Evolutionary conservation across 345 rosid species (phyloP), one percentile per base, ranked within the genome.

Genomic region (Xanthoceras sorbifolium): DNA sequence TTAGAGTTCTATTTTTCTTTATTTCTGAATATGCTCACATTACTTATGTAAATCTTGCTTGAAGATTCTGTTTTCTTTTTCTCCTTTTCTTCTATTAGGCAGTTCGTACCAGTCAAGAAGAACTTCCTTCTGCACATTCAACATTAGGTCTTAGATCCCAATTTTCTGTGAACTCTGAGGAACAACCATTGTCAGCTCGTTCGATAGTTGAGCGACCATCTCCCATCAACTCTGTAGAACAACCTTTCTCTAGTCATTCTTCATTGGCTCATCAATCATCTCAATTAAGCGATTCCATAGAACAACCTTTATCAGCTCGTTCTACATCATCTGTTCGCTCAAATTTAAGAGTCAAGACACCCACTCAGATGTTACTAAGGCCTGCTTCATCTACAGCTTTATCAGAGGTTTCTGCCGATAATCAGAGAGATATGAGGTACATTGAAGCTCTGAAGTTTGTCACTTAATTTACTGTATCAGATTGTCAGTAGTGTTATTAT

Each of bases 381-480:
- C 94, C 90, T 20, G 60, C 80, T n/a, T 79, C 94, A 71, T 71
- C 91, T 75, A 71, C 67, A 9, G 57, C 77, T 75, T 73, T 82
- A 65, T 42, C 82, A 9, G 94, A 90, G 59, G 40, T 84, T 32
- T 84, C 85, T 29, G 66, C 66, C 48, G 86, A 85, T 61, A 75
- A 77, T 44, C 86, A 82, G 15, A 88, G 80, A 83, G 93, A 86
- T 26, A 84, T 82, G 84, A 91, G 97, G 97, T 91, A 89, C 55
- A 44, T 40, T 65, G 26, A 48, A 17, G 36, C 46, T 72, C 50
- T 52, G 69, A 38, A 65, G 46, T 34, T 18, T 44, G 20, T 17
- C 31, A 65, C 32, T 54, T 77, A 42, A 42, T 42, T 42, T 42
- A 42, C 46, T 42, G 3, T 11, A 65, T 65, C 5, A 32, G 55